Conservation (phyloP, 2,329 filamentous ascomycete genomes). For the Chaetomium olivaceum region DNA sequence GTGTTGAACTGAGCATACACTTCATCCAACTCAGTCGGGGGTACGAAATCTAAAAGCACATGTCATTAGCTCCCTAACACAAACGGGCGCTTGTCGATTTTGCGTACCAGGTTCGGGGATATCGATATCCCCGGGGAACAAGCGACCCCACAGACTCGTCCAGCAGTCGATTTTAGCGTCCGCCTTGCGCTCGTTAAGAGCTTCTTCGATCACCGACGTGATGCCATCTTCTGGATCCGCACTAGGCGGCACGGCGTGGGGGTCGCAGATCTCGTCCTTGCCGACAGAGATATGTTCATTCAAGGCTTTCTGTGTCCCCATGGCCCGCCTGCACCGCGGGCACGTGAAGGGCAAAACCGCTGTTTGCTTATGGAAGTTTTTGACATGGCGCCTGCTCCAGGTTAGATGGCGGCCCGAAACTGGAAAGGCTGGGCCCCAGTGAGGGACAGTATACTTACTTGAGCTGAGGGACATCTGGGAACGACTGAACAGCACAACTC, state of each 20-base stretch:
- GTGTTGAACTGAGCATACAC: conserved; percentile 27
- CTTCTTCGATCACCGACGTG: conserved; percentile 22
- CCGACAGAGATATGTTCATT: conserved; percentile 22
- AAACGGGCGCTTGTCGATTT: neutral
- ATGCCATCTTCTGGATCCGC: conserved; percentile 34
- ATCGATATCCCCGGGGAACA: conserved; percentile 24
- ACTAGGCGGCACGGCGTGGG: conserved; percentile 14
- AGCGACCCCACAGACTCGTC: conserved; percentile 26
- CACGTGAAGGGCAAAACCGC: conserved; percentile 21
- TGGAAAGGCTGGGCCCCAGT: too few species aligned
- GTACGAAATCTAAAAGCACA: conserved; percentile 27
- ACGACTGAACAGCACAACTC: conserved; percentile 27
- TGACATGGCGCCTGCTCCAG: conserved; percentile 30
- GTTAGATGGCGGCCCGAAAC: neutral
- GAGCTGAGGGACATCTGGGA: conserved; percentile 28
- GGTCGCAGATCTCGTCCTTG: conserved; percentile 25
- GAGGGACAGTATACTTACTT: conserved; percentile 26
- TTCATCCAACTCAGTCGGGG: conserved; percentile 32
- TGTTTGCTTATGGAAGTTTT: conserved; percentile 29
- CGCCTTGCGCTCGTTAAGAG: conserved; percentile 31
- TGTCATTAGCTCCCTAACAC: neutral
- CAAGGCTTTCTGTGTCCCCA: conserved; percentile 23
- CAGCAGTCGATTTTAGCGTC: conserved; percentile 30
- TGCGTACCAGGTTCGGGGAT: conserved; percentile 24
- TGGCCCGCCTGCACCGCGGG: conserved; percentile 29